Conservation (phyloP, 352 stramenopile genomes). For the Thalassiosira gravida region DNA sequence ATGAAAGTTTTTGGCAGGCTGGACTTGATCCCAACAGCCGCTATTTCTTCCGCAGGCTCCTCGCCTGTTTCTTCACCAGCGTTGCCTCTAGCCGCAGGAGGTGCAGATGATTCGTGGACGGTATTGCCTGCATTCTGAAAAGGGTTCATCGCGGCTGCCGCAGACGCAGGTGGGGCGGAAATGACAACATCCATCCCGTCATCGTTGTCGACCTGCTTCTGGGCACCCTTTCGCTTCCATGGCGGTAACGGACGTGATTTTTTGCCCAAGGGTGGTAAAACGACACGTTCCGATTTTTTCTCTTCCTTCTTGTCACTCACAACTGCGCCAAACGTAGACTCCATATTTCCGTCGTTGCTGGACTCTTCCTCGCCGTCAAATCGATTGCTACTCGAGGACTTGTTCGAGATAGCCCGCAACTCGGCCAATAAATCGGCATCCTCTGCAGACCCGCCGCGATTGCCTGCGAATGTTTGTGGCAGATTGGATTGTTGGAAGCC, state of each 20-base stretch:
- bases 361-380: constrained; percentile 57
- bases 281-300: not conserved
- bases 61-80: not conserved
- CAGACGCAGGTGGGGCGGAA: constrained; percentile 16
- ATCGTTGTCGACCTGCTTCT: constrained; percentile 10
- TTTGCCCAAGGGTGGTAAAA: constrained; percentile 4
- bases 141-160: too few species aligned
- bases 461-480: constrained; percentile 61
- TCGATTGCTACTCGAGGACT: constrained; percentile 42
- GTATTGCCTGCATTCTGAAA: too few species aligned
- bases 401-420: constrained; percentile 73
- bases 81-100: not conserved
- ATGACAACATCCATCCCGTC: constrained; percentile 29
- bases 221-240: constrained; percentile 41
- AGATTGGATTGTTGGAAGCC: constrained; percentile 25
- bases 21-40: constrained; percentile 17
- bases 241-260: constrained; percentile 27
- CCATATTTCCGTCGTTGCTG: not conserved
- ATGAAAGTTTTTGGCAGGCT: constrained; percentile 14
- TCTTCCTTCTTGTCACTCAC: constrained; percentile 9
- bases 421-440: constrained; percentile 78
- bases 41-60: not conserved
- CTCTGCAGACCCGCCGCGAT: constrained; percentile 62
- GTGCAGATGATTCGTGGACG: not conserved
- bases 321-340: not conserved